Evolutionary conservation across 202 grass and related monocot species (phyloP).

Genomic region (Sporobolus alterniflorus): DNA sequence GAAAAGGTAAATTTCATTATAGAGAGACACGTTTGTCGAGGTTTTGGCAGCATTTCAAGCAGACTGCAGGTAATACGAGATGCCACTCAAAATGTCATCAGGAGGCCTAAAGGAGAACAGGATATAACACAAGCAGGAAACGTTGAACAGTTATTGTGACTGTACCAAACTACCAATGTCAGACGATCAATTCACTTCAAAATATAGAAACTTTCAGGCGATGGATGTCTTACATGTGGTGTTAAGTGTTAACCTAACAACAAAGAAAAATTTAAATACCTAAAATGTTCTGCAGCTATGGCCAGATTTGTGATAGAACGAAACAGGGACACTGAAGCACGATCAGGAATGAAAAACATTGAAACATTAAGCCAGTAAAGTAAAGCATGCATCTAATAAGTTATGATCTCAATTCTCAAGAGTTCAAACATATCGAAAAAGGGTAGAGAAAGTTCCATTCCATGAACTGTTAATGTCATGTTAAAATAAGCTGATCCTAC

Average conservation of each 20-base stretch:
- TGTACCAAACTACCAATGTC: not conserved
- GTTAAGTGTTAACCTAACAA: not conserved
- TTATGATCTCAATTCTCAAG: not conserved
- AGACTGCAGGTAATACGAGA: not conserved
- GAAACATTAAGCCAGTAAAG: not conserved
- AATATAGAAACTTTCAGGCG: not conserved
- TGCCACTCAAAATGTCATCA: constrained; percentile 25
- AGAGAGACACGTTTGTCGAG: constrained; percentile 1
- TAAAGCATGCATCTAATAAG: not conserved
- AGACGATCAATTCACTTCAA: not conserved
- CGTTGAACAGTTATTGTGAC: not conserved
- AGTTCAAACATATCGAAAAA: too few relatives aligned
- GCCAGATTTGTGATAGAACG: not conserved
- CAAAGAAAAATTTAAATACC: not conserved
- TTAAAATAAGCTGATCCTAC: not conserved
- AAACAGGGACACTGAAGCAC: not conserved
- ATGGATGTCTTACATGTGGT: not conserved
- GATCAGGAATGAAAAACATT: not conserved
- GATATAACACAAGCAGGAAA: not conserved
- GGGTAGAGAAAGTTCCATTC: too few relatives aligned
- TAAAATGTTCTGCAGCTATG: not conserved
- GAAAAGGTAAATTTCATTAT: constrained; percentile 21
- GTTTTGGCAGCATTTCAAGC: constrained; percentile 7
- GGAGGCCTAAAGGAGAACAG: not conserved
- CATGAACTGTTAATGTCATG: not conserved